These are phyloP conservation scores for Acanthamoeba castellanii DNA, from an alignment of 208 protist species.

Conservation along the genomic window DNA sequence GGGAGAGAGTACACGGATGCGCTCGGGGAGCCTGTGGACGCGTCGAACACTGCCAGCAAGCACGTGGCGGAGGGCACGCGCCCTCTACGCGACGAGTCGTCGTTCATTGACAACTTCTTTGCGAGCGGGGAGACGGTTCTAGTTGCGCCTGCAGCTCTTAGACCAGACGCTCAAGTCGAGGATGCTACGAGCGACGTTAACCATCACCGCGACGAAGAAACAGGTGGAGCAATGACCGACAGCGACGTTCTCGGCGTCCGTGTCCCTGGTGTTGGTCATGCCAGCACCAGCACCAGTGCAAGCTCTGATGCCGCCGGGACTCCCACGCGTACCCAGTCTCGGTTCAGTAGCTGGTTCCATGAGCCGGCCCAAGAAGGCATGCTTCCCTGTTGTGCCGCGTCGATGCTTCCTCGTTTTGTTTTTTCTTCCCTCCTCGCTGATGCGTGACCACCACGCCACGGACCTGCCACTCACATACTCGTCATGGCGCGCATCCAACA, in stretches of 20 bases:
- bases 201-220: background rate
- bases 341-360: slow-evolving; percentile 7
- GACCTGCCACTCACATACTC: too few species aligned
- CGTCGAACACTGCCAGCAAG: background rate
- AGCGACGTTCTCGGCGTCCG: background rate
- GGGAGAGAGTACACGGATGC: background rate
- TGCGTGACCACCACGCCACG: too few species aligned
- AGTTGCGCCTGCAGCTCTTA: background rate
- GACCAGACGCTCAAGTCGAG: background rate
- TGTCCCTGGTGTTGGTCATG: background rate
- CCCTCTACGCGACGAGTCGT: background rate
- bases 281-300: background rate
- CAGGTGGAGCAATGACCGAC: background rate
- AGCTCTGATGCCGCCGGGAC: background rate
- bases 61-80: background rate
- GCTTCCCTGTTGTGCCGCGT: background rate
- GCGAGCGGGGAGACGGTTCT: background rate
- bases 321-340: background rate
- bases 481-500: background rate
- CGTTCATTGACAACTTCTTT: background rate
- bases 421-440: too few species aligned
- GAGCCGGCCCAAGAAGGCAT: background rate
- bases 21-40: background rate
- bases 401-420: background rate
- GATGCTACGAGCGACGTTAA: background rate